Conservation (phyloP, 2,329 filamentous ascomycete genomes). For the Aspergillus chevalieri region DNA sequence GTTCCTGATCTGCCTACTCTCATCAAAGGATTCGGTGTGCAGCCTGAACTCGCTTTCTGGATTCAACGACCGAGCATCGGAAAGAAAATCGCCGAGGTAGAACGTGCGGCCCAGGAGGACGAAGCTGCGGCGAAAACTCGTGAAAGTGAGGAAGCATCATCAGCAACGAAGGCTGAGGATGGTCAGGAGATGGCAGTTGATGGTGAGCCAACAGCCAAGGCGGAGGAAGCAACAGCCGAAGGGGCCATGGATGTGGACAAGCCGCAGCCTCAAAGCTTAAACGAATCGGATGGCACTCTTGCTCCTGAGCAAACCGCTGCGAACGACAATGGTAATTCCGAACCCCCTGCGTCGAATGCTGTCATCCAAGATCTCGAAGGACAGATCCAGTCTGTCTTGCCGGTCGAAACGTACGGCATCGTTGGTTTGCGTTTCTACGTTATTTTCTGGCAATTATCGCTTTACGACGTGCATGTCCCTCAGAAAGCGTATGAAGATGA, state of each 20-base stretch:
- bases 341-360: constrained; percentile 55
- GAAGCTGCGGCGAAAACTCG: constrained; percentile 19
- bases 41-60: constrained; percentile 75
- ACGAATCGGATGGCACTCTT: constrained; percentile 9
- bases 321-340: constrained; percentile 25
- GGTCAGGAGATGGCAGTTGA: constrained; percentile 31
- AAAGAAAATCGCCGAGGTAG: constrained; percentile 50
- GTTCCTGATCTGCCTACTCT: constrained; percentile 71
- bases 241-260: constrained; percentile 32
- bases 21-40: constrained; percentile 71
- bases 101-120: constrained; percentile 27
- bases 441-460: constrained; percentile 84
- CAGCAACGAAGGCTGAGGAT: constrained; percentile 21
- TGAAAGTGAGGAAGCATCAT: constrained; percentile 18
- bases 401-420: constrained; percentile 59
- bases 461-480: constrained; percentile 74
- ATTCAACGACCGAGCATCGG: constrained; percentile 70
- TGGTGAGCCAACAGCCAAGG: constrained; percentile 11
- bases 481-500: constrained; percentile 73
- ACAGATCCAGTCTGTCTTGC: constrained; percentile 56
- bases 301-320: constrained; percentile 14
- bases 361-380: constrained; percentile 69
- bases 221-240: constrained; percentile 15
- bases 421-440: constrained; percentile 78
- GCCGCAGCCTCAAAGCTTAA: constrained; percentile 14